Base-by-base conservation (phyloP, 2,329 filamentous ascomycete genomes). In the Teratosphaeria zuluensis region DNA sequence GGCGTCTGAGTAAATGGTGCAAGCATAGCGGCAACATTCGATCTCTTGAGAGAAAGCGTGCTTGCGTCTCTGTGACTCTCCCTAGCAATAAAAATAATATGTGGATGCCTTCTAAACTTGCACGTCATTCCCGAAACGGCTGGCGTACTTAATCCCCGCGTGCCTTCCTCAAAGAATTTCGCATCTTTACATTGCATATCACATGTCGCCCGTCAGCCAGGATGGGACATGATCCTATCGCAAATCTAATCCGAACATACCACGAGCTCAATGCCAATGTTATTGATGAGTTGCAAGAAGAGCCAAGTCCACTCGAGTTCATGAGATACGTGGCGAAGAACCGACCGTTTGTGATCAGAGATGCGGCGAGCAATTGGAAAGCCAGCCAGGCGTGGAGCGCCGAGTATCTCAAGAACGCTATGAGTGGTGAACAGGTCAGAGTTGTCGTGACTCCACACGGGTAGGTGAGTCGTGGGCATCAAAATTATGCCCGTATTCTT, bases 381-480 rank as follows among this genome's bases (percentile, higher is more conserved):
- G 87, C 89, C 0, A 77, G 78, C 2, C 76, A 73, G 58, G 77
- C 73, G 55, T 94, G 89, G 89, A 80, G 81, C 60, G 78, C 80
- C 1, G 68, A 74, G 0, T 87, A 85, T 66, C 76, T 94, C 3
- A 77, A 76, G 32, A 64, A 77, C 2, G 74, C 75, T 0, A 78
- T 94, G 66, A 73, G 72, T 5, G 78, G 78, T 3, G 77, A 82
- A 56, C 72, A 72, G 0, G 86, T 94, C 56, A 89, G 89, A 64
- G 88, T 92, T 58, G 88, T 89, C 24, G 80, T 90, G 35, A 94
- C 89, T n/a, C 88, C 88, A 1, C 70, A 76, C 52, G 88, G 88
- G 81, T 86, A 75, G 64, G 78, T 75, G 33, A 21, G 28, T 14
- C 16, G 11, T 42, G 8, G 1, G 3, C 7, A 28, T 30, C 35